Evolutionary conservation across 1,139 yeast genomes (phyloP), one percentile per base, ranked within the genome.

Genomic region (Saccharomycopsis phalli): DNA sequence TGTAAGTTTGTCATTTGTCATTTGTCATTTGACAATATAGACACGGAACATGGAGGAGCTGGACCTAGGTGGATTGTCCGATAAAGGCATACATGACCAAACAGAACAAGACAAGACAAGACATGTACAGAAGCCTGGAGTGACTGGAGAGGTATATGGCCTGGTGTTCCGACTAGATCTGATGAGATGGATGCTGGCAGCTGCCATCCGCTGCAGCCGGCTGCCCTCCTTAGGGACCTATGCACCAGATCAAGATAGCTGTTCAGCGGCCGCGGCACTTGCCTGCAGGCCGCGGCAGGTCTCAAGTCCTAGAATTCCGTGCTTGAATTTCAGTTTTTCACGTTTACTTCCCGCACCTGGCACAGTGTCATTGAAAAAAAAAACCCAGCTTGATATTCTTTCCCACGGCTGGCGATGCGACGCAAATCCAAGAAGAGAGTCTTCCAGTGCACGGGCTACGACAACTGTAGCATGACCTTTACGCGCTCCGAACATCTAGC

Each of bases 401-500:
- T 6, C 16, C 16, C 31, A 19, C 11, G 22, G 4, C 33, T 21
- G 13, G 26, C 40, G 18, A 34, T 49, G 22, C 69, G 68, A 49
- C 63, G 74, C 50, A 63, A 68, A 33, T 53, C 66, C 10, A 74
- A 74, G 49, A 81, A 80, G 10, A 60, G 83, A 46, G 73, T 82
- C 18, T 87, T 86, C 60, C 91, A 80, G 57, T 87, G 96, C 59
- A 67, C 81, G 1, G 95, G 95, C 3, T 87, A 74, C 56, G 87
- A 88, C 13, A 88, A 82, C 49, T 87, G 97, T 59, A 68, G 65
- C 44, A 88, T 87, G 95, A 74, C 88, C 10, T 88, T 87, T 57
- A 83, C 94, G 2, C 63, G 95, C 46, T 76, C 86, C 14, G 96
- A 88, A 57, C 96, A 88, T 59, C 68, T 88, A 51, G 95, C 95